phyloP scores from a whole-genome alignment of 164 flowering plant genomes.

The Dillenia suffruticosa region DNA sequence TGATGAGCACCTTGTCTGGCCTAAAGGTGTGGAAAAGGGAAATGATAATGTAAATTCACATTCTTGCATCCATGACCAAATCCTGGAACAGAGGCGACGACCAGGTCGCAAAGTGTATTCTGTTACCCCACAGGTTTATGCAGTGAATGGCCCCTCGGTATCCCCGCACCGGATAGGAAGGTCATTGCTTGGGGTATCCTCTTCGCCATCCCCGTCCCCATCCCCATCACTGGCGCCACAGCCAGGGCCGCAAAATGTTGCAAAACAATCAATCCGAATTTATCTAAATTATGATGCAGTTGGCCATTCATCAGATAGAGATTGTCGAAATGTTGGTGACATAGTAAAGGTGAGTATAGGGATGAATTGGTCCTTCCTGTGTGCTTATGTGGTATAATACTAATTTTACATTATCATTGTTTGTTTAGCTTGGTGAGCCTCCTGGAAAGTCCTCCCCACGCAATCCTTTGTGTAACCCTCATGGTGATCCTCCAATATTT shows the following conservation, averaged over 20 bases:
- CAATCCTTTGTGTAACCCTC: constrained; percentile 79
- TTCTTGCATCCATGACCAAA: constrained; percentile 97
- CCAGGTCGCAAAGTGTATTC: constrained; percentile 87
- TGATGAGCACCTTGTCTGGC: constrained; percentile 25
- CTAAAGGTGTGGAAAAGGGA: constrained; percentile 31
- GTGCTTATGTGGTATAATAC: background rate
- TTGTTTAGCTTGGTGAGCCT: constrained; percentile 87
- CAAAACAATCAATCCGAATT: constrained; percentile 80
- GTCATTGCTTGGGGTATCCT: constrained; percentile 53
- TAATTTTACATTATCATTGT: background rate
- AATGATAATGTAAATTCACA: constrained; percentile 51
- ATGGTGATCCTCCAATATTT: constrained; percentile 79
- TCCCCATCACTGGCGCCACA: too few relatives aligned
- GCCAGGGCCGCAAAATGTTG: constrained; percentile 29
- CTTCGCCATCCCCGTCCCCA: background rate
- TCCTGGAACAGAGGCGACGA: constrained; percentile 79
- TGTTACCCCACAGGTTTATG: constrained; percentile 84
- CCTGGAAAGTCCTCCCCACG: constrained; percentile 44
- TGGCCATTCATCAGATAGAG: constrained; percentile 94
- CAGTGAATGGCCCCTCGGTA: constrained; percentile 30
- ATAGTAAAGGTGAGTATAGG: constrained; percentile 71
- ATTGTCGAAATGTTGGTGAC: constrained; percentile 79
- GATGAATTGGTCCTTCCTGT: background rate
- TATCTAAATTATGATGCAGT: constrained; percentile 97
- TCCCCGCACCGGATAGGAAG: constrained; percentile 55